Evolutionary conservation across 2,329 filamentous ascomycete species (phyloP), one percentile per base, ranked within the genome.

Genomic region (Claviceps africana): DNA sequence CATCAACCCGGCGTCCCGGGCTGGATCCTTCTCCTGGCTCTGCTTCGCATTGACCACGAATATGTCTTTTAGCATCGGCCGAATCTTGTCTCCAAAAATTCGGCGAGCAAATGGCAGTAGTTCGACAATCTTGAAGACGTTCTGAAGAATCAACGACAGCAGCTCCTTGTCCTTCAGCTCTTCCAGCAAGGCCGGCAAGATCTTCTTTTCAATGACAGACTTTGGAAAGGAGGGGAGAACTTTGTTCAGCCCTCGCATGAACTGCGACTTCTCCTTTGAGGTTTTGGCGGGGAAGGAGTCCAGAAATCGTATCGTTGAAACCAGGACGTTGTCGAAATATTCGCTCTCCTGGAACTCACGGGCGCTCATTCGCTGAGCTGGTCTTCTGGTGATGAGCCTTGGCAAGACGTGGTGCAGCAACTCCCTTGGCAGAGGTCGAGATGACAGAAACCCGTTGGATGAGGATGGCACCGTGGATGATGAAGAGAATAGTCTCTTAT

Each of bases 291-390:
- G 91, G 54, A 98, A 81, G 0, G 83, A 79, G 60, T 98, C 93
- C 28, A 98, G 73, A 63, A 98, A 98, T 13, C 93, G 86, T 56
- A 98, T 95, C 0, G 93, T 96, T 0, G 90, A 95, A 22, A 98
- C 88, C 4, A 98, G 75, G 46, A 97, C 87, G 62, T 97, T 98
- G 68, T 98, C 89, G 64, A 98, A 98, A 65, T 94, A 98, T 58
- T 88, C 83, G 62, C 89, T 94, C 66, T 96, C 82, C 64, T 98
- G 93, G 59, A 98, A 97, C 60, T 95, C 91, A 51, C 80, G 82
- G 4, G 91, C 89, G 28, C 83, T 89, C 72, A 97, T 79, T 45
- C 93, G 81, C 64, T 95, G 87, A 3, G 89, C 88, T 2, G 93
- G 88, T 52, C 89, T 76, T 56, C 93, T 78, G 0, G 91, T 93